A percentile compares a stretch with the other conserved stretches of the same genome.
These are phyloP conservation scores for Sphaerulina musiva DNA, from an alignment of 2,329 filamentous ascomycete genomes.

Conservation along the genomic window DNA sequence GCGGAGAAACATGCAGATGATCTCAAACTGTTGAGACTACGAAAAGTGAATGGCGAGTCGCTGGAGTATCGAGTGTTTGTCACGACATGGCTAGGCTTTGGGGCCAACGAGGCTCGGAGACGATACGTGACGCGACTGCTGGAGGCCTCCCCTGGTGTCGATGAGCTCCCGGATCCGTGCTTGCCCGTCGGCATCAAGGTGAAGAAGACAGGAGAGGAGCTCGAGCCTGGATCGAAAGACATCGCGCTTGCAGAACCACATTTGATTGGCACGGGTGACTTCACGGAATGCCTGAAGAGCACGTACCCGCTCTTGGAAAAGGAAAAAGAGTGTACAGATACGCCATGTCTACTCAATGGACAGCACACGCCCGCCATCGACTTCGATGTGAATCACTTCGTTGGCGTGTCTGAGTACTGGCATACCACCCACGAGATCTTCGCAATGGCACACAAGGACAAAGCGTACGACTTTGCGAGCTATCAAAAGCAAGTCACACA, in stretches of 20 bases:
- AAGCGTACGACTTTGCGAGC: conserved; percentile 80
- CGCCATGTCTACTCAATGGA: conserved; percentile 83
- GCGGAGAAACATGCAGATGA: conserved; percentile 83
- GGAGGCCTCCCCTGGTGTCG: conserved; percentile 56
- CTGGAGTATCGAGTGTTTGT: conserved; percentile 88
- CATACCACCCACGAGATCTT: conserved; percentile 97
- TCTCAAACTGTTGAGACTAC: conserved; percentile 75
- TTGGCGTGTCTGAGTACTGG: conserved; percentile 98
- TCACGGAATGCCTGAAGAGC: conserved; percentile 72
- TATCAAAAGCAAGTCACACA: conserved; percentile 80
- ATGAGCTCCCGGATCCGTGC: conserved; percentile 87
- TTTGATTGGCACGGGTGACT: conserved; percentile 77
- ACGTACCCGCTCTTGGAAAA: conserved; percentile 87
- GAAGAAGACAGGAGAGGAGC: conserved; percentile 60
- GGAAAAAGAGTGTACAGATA: conserved; percentile 72
- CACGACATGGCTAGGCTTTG: conserved; percentile 93
- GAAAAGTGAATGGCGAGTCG: conserved; percentile 70
- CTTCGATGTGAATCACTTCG: conserved; percentile 94
- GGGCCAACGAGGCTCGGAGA: conserved; percentile 85
- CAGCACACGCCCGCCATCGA: conserved; percentile 92
- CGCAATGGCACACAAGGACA: conserved; percentile 64
- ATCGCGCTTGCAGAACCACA: conserved; percentile 41
- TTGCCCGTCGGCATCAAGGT: conserved; percentile 71
- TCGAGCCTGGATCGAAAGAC: conserved; percentile 43
- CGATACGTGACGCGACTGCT: conserved; percentile 75